Evolutionary conservation across 2,329 filamentous ascomycete species (phyloP), one percentile per base, ranked within the genome.

Genomic region (Tolypocladium amazonense): DNA sequence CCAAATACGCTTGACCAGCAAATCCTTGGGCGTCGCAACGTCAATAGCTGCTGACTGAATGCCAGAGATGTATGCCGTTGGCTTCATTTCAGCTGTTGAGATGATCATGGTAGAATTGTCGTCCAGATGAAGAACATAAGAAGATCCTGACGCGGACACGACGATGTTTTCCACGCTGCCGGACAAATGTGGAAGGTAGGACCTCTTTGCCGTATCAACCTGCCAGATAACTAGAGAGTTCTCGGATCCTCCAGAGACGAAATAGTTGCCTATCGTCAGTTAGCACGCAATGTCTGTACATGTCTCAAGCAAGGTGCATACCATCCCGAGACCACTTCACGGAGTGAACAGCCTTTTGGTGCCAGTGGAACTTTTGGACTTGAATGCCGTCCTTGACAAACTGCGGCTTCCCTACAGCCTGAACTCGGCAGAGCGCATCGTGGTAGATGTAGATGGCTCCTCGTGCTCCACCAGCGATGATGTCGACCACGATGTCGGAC

Each of bases 301-400:
- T 33, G 7, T 12, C 14, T 4, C 33, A 1, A 12, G 18, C 20
- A 5, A 9, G 30, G 9, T n/a, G 12, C 71, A 47, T 81, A 90
- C 93, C 92, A 79, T 99, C 94, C 65, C 81, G 80, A 18, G 94
- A 97, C 89, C 92, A 97, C 73, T 94, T 96, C 60, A 96, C 80
- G 12, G 90, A 83, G 66, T 89, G 87, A 11, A 97, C 92, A 56
- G 88, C 84, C 66, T 87, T 86, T 66, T 92, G 84, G 73, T 99
- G 94, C 94, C 94, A 99, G 72, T 97, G 94, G 58, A 92, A 79
- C 63, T 88, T 88, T 60, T 87, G 85, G 39, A 80, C 80, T 61
- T 80, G 78, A 30, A 84, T 70, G 25, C 82, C 79, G 47, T 83
- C 73, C 65, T 77, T 76, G 68, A 76, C 72, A 57, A 66, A 66